Percentiles rank a stretch among this genome's conserved stretches.
Conservation (phyloP, 1,139 yeast genomes). For the Geotrichum aggregatum region DNA sequence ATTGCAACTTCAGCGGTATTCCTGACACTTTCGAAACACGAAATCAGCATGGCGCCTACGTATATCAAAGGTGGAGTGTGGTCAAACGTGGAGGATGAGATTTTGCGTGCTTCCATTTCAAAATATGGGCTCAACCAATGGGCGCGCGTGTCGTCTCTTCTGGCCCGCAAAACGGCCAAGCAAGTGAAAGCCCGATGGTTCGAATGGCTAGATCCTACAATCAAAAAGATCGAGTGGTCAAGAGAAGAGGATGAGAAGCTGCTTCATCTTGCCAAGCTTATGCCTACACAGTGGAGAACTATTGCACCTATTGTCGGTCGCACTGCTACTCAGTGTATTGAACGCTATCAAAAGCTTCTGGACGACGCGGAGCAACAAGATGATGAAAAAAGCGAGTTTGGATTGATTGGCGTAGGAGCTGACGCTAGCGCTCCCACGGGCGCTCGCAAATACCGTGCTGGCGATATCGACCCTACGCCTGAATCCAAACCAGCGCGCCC, state of each 20-base stretch:
- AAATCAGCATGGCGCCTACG: conserved; percentile 48
- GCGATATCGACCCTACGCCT: conserved; percentile 64
- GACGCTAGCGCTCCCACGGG: conserved; percentile 41
- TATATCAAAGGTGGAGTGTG: conserved; percentile 86
- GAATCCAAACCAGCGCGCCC: conserved; percentile 84
- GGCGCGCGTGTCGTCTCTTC: conserved; percentile 84
- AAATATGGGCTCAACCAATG: conserved; percentile 94
- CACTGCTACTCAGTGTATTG: conserved; percentile 86
- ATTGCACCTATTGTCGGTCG: conserved; percentile 77
- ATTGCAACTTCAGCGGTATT: neutral
- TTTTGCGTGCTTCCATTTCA: conserved; percentile 82
- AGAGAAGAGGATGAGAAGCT: conserved; percentile 72
- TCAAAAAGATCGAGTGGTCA: conserved; percentile 65
- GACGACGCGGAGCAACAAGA: conserved; percentile 49
- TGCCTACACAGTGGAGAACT: conserved; percentile 95
- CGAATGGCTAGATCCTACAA: conserved; percentile 77
- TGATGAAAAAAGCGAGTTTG: conserved; percentile 40
- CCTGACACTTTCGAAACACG: no score
- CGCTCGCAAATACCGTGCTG: conserved; percentile 35
- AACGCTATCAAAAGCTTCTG: conserved; percentile 73
- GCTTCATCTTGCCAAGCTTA: conserved; percentile 57
- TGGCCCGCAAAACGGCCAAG: conserved; percentile 80
- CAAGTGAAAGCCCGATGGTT: conserved; percentile 94
- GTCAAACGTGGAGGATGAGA: conserved; percentile 89
- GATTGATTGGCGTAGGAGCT: conserved; percentile 52